These are phyloP conservation scores for Dactylellina drechsleri DNA, from an alignment of 2,329 filamentous ascomycete genomes.

Conservation along the genomic window DNA sequence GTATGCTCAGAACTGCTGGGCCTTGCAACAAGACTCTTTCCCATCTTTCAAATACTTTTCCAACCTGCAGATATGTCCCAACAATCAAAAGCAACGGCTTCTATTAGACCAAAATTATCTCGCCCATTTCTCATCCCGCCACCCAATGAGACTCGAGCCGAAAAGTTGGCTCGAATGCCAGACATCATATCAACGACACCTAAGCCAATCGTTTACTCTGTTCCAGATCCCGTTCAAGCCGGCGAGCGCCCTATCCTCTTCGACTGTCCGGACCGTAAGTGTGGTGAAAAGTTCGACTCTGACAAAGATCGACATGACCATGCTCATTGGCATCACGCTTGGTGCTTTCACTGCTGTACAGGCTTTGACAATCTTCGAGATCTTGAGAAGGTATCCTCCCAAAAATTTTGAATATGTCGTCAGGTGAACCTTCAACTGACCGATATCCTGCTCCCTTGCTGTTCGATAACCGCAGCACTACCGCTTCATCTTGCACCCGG, in stretches of 20 bases:
- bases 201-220: not conserved
- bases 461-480: conserved; percentile 15
- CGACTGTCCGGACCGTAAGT: conserved; percentile 9
- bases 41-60: too few species aligned
- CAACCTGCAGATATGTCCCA: not conserved
- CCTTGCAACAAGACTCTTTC: too few species aligned
- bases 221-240: not conserved
- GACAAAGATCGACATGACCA: conserved; percentile 43
- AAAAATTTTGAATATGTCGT: not conserved
- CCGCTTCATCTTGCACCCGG: conserved; percentile 29
- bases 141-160: conserved; percentile 12
- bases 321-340: conserved; percentile 38
- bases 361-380: not conserved
- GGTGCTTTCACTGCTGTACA: conserved; percentile 31
- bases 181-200: conserved; percentile 3
- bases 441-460: not conserved
- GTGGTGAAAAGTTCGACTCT: conserved; percentile 16
- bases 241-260: not conserved
- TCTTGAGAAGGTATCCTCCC: conserved; percentile 11
- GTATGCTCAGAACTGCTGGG: too few species aligned
- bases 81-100: not conserved
- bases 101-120: not conserved
- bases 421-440: too few species aligned
- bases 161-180: conserved; percentile 30
- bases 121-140: not conserved